Conservation (phyloP, 306 rosid genomes). For the Citrullus colocynthis region DNA sequence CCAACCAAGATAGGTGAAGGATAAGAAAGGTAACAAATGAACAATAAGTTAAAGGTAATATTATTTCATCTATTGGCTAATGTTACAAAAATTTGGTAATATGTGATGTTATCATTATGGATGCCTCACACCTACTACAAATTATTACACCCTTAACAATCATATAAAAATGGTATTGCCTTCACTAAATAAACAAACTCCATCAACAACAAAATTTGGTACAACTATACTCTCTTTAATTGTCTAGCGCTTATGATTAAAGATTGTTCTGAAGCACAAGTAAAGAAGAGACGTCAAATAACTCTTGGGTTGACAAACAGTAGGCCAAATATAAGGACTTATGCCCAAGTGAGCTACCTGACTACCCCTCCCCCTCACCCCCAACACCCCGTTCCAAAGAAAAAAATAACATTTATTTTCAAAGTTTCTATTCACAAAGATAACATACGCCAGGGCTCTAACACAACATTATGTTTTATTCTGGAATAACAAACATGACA, state of each 20-base stretch:
- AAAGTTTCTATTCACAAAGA: not conserved
- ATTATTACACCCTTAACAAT: not conserved
- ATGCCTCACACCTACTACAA: not conserved
- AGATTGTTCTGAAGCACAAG: not conserved
- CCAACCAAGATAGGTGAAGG: not conserved
- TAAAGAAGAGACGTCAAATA: not conserved
- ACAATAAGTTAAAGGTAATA: not conserved
- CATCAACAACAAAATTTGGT: not conserved
- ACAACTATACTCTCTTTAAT: not conserved
- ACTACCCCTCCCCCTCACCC: no score
- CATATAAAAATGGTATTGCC: not conserved
- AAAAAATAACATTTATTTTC: not conserved
- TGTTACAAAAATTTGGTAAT: no score
- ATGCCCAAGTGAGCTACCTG: not conserved
- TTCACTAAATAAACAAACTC: not conserved
- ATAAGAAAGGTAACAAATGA: not conserved
- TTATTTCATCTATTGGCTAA: no score
- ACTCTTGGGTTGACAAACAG: not conserved
- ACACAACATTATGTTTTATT: not conserved
- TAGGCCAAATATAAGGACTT: not conserved
- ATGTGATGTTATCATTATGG: not conserved
- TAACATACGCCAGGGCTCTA: not conserved
- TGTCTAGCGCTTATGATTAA: not conserved
- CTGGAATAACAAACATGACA: no score
- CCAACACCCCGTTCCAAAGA: no score